A percentile compares a stretch with the other conserved stretches of the same genome.
These are phyloP conservation scores for Protomyces lactucae-debilis DNA, from an alignment of 1,139 yeast species.

Conservation along the genomic window DNA sequence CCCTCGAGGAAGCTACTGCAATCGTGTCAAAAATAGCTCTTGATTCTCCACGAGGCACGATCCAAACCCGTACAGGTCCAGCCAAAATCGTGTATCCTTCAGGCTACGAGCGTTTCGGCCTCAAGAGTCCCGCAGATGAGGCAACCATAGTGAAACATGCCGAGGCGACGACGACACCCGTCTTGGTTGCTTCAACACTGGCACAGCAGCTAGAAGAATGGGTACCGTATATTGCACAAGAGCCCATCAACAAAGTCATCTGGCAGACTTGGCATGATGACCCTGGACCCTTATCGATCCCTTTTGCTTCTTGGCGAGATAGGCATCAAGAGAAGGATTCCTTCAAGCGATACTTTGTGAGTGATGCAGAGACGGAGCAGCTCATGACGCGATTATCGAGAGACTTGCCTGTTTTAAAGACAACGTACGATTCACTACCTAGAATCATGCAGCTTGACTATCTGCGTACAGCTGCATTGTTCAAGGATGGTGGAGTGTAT, in stretches of 20 bases:
- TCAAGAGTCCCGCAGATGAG: neutral
- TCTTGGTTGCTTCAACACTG: neutral
- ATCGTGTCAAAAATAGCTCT: too few species aligned
- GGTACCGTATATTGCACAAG: neutral
- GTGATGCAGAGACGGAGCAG: neutral
- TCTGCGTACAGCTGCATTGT: constrained; percentile 74
- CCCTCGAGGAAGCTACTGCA: too few species aligned
- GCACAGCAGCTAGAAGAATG: neutral
- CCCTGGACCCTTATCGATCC: constrained; percentile 4
- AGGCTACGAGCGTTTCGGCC: neutral
- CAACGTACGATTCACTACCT: constrained; percentile 78
- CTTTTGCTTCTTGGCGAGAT: constrained; percentile 13
- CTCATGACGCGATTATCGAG: constrained; percentile 5
- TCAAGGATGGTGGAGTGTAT: constrained; percentile 92
- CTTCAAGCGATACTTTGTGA: constrained; percentile 14
- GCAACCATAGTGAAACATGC: neutral
- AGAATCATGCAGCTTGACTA: constrained; percentile 81
- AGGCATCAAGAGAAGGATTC: neutral
- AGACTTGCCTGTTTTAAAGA: constrained; percentile 38
- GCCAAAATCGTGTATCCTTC: neutral
- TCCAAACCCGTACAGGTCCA: neutral
- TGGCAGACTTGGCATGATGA: constrained; percentile 16
- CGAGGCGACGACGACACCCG: neutral
- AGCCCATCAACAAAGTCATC: constrained; percentile 12
- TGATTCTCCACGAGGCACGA: too few species aligned